These are phyloP conservation scores for Celoporthe dispersa DNA, from an alignment of 2,329 filamentous ascomycete species.

Conservation along the genomic window DNA sequence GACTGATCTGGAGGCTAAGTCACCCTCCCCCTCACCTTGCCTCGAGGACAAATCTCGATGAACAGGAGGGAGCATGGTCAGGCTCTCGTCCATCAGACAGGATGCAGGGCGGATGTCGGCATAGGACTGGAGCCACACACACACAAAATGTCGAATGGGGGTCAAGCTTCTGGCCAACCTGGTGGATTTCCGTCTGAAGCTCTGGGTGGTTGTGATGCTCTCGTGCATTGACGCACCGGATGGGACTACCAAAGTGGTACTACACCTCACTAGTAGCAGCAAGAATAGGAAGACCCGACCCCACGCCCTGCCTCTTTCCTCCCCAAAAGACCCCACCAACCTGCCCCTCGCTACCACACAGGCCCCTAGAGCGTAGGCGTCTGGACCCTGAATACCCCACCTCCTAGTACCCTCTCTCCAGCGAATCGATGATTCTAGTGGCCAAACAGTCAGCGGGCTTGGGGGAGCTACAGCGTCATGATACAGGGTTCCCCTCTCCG, in stretches of 20 bases:
- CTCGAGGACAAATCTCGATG: not conserved
- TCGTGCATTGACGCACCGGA: not conserved
- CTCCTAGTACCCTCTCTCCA: not conserved
- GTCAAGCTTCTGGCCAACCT: not conserved
- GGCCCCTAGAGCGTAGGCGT: not conserved
- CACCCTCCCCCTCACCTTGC: not conserved
- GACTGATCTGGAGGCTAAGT: not conserved
- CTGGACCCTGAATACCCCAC: slow-evolving; percentile 1
- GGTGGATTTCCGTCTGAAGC: not conserved
- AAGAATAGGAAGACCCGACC: not conserved
- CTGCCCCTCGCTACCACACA: not conserved
- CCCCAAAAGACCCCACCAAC: not conserved
- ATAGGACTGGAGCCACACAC: slow-evolving; percentile 7
- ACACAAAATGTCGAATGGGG: slow-evolving; percentile 11
- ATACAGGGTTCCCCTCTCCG: slow-evolving; percentile 9
- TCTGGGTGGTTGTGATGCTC: not conserved
- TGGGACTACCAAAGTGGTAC: not conserved
- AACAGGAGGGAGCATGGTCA: not conserved
- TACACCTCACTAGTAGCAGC: not conserved
- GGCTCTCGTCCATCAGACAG: not conserved
- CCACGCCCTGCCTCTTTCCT: no score
- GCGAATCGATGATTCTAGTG: not conserved
- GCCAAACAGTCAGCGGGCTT: not conserved
- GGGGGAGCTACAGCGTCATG: not conserved
- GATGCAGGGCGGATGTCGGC: not conserved